A percentile compares a stretch with the other conserved stretches of the same genome.
Conservation (phyloP, 2,329 filamentous ascomycete species). For the Eutypella sp. region DNA sequence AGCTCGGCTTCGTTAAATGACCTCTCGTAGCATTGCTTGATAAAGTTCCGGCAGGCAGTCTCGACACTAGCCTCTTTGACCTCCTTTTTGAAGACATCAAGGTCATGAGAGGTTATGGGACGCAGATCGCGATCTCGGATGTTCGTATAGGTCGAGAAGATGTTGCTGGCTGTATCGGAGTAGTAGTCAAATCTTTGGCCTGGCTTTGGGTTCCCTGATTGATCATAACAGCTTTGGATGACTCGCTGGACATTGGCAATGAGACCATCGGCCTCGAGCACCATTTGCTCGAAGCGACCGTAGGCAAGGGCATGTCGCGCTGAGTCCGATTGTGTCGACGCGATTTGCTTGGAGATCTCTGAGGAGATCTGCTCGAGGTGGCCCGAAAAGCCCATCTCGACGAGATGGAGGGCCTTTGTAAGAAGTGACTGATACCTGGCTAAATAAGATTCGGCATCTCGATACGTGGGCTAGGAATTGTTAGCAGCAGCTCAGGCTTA, state of each 20-base stretch:
- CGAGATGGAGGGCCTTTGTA: slow-evolving; percentile 57
- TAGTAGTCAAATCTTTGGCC: slow-evolving; percentile 47
- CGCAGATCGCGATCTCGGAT: slow-evolving; percentile 51
- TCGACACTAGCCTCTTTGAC: slow-evolving; percentile 45
- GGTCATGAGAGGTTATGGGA: slow-evolving; percentile 47
- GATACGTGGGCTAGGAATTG: slow-evolving; percentile 62
- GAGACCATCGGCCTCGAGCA: slow-evolving; percentile 51
- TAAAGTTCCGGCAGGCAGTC: slow-evolving; percentile 51
- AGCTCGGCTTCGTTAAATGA: slow-evolving; percentile 50
- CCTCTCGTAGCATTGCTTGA: slow-evolving; percentile 57
- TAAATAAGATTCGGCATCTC: slow-evolving; percentile 81
- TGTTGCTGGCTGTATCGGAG: slow-evolving; percentile 47
- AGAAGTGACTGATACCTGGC: slow-evolving; percentile 82
- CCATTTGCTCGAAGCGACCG: slow-evolving; percentile 54
- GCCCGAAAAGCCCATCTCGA: slow-evolving; percentile 52
- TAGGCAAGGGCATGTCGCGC: slow-evolving; percentile 56
- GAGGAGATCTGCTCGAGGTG: slow-evolving; percentile 48
- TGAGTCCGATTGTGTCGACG: slow-evolving; percentile 52
- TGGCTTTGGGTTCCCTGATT: slow-evolving; percentile 40
- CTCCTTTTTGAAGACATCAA: slow-evolving; percentile 50
- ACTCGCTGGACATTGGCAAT: slow-evolving; percentile 52
- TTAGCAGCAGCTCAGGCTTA: slow-evolving; percentile 6
- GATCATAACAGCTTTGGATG: slow-evolving; percentile 47
- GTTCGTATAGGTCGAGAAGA: slow-evolving; percentile 49
- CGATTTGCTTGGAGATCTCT: slow-evolving; percentile 51